Percentiles rank a stretch among this genome's conserved stretches.
Evolutionary conservation across 2,329 filamentous ascomycete species (phyloP).

Genomic region (Cladophialophora bantiana): DNA sequence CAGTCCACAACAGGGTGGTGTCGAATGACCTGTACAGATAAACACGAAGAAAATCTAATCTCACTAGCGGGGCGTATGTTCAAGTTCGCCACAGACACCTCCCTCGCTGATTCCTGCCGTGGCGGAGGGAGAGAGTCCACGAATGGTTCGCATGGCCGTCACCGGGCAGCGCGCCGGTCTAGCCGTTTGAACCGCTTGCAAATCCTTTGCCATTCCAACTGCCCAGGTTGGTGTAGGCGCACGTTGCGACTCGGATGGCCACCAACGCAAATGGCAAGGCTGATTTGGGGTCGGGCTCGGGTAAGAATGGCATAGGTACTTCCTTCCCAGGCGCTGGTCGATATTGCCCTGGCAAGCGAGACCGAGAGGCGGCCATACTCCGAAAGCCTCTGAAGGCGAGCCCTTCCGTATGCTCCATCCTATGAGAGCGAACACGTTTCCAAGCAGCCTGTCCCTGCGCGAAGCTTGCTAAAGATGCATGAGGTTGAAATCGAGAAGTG

Average conservation of each 20-base stretch:
- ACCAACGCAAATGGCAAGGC: constrained; percentile 15
- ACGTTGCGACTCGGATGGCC: constrained; percentile 11
- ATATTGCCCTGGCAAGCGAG: background rate
- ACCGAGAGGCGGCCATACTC: constrained; percentile 9
- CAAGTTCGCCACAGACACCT: background rate
- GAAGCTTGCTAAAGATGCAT: constrained; percentile 1
- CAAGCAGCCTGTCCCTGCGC: constrained; percentile 6
- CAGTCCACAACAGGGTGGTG: background rate
- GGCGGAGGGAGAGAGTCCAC: background rate
- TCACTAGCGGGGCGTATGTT: background rate
- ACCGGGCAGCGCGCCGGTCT: background rate
- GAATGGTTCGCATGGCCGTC: background rate
- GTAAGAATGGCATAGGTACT: background rate
- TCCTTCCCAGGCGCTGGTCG: background rate
- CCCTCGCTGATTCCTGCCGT: background rate
- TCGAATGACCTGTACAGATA: background rate
- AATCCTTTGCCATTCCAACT: background rate
- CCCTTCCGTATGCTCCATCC: background rate
- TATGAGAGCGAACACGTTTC: constrained; percentile 13
- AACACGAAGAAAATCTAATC: background rate
- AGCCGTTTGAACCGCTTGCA: constrained; percentile 1
- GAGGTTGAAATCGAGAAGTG: background rate
- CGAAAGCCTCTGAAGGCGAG: background rate
- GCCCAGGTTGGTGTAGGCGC: constrained; percentile 5
- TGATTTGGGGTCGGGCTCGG: constrained; percentile 6